A percentile compares a stretch with the other conserved stretches of the same genome.
Evolutionary conservation across 441 rosid genomes (phyloP).

Genomic region (Syzygium malaccense): DNA sequence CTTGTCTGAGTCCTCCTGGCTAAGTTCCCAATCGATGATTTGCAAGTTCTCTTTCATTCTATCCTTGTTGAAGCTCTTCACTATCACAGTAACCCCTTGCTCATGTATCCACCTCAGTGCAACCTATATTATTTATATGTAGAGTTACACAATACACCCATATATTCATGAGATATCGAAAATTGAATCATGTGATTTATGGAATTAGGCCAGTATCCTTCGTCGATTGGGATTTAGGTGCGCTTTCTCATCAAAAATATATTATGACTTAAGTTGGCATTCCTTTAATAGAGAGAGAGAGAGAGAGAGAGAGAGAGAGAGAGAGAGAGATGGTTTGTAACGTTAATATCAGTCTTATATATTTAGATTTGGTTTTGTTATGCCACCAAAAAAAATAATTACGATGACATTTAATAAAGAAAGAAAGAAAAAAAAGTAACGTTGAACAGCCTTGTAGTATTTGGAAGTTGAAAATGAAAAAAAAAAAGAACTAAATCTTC

Average conservation of each 20-base stretch:
- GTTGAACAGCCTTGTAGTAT: neutral
- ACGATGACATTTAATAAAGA: neutral
- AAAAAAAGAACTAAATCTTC: neutral
- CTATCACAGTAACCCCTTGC: neutral
- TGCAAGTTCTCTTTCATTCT: neutral
- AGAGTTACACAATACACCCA: neutral
- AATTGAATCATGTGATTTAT: neutral
- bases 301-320: neutral
- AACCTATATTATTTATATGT: neutral
- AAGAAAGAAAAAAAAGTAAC: neutral
- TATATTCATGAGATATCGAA: neutral
- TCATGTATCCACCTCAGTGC: neutral
- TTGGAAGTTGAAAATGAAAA: neutral
- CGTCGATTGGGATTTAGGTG: neutral
- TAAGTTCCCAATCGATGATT: neutral
- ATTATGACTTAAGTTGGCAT: neutral
- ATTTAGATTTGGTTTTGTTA: neutral
- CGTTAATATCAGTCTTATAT: neutral
- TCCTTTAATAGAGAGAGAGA: neutral
- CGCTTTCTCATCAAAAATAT: neutral
- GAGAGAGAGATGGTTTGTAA: neutral
- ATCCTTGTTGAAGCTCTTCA: neutral
- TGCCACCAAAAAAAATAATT: neutral
- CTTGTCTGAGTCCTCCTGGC: neutral
- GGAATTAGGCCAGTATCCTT: neutral